phyloP scores from a whole-genome alignment of 2,329 filamentous ascomycete genomes.

The Trichothecium roseum region DNA sequence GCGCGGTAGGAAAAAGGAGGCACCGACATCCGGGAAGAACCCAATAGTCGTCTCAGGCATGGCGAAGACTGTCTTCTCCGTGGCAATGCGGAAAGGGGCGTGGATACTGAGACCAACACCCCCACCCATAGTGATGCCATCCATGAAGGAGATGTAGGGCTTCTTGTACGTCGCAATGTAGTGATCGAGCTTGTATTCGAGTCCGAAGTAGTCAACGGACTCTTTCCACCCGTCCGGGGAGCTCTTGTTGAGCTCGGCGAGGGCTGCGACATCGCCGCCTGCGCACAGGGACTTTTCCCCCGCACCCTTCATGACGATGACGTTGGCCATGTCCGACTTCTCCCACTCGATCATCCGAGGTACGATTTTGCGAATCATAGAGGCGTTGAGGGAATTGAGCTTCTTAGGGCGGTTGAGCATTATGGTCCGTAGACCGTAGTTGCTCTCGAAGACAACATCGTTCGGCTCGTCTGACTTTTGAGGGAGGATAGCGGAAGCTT shows the following conservation, averaged over 20 bases:
- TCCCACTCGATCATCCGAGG: constrained; percentile 87
- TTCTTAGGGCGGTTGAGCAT: constrained; percentile 91
- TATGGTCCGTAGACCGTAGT: constrained; percentile 83
- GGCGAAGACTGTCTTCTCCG: constrained; percentile 88
- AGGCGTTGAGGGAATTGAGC: constrained; percentile 83
- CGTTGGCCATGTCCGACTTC: constrained; percentile 87
- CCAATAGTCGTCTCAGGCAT: constrained; percentile 99
- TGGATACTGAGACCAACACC: constrained; percentile 91
- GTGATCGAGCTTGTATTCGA: constrained; percentile 95
- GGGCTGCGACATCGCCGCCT: constrained; percentile 76
- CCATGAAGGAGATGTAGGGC: constrained; percentile 92
- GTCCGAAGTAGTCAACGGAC: constrained; percentile 78
- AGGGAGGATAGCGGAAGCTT: constrained; percentile 36
- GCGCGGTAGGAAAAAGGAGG: constrained; percentile 87
- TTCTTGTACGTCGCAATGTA: constrained; percentile 88
- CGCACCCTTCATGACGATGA: constrained; percentile 83
- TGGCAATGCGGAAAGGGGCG: constrained; percentile 92
- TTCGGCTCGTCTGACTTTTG: constrained; percentile 63
- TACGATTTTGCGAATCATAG: constrained; percentile 91
- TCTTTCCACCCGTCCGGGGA: constrained; percentile 59
- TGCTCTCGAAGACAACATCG: constrained; percentile 85
- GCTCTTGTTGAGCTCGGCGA: constrained; percentile 63
- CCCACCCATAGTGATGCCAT: constrained; percentile 97
- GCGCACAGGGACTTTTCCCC: constrained; percentile 83
- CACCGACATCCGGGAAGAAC: constrained; percentile 97